Conservation (phyloP, 2,329 filamentous ascomycete species). For the Cercospora brassicicola region DNA sequence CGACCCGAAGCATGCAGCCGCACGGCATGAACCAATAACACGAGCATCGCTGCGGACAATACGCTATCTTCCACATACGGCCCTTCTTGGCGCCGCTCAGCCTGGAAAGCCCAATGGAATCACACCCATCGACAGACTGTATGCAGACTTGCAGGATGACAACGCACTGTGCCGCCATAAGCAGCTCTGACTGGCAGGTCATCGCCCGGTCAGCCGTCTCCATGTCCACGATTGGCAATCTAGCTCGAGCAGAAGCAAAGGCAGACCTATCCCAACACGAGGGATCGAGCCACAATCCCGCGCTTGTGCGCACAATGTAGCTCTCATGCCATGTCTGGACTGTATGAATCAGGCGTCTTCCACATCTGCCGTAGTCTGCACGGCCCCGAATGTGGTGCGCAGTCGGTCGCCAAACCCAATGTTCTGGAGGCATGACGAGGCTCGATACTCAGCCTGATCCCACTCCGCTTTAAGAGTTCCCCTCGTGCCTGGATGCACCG, state of each 20-base stretch:
- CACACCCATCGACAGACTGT: neutral
- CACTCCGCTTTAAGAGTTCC: neutral
- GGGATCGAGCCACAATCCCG: neutral
- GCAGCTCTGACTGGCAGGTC: conserved; percentile 2
- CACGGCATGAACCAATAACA: neutral
- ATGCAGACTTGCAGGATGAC: conserved; percentile 2
- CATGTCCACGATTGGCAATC: neutral
- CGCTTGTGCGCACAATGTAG: neutral
- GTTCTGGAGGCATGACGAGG: neutral
- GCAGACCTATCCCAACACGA: neutral
- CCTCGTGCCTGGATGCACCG: neutral
- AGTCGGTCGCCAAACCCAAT: neutral
- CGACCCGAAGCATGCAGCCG: neutral
- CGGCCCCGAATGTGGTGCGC: neutral
- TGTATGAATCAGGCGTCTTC: neutral
- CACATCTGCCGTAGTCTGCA: neutral
- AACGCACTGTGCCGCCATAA: conserved; percentile 1
- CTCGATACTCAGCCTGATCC: neutral
- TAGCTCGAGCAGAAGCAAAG: neutral
- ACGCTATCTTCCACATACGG: neutral
- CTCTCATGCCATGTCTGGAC: neutral
- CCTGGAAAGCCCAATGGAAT: neutral
- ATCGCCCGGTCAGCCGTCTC: neutral
- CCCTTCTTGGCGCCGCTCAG: neutral
- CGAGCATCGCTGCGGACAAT: neutral